Base-by-base conservation (phyloP, 1,139 yeast genomes). In the Candida sojae region DNA sequence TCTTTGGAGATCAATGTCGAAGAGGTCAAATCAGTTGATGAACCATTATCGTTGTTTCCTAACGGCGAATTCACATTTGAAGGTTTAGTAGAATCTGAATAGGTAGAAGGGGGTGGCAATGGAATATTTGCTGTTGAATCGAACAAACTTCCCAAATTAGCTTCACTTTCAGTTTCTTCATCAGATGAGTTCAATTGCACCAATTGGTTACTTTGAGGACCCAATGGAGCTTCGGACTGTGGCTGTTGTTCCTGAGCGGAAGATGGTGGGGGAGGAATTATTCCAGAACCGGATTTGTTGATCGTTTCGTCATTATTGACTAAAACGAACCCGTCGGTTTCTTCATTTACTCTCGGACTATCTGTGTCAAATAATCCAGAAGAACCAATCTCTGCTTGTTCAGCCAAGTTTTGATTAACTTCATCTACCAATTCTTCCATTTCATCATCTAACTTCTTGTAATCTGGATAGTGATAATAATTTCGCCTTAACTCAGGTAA, bases 401-500 rank as follows among this genome's bases (percentile, higher is more conserved):
- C 42, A 38, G 43, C 44, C 37, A 48, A 45, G 13, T 47, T 50
- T 12, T 47, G 42, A 33, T 53, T 39, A 5, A 53, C 52, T 17
- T 50, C 53, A 52, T 53, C 60, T n/a, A 53, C 57, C 23, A 54
- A 53, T 11, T 56, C 59, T 26, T 57, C 57, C 56, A 58, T 53
- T 39, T 58, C 61, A 43, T 56, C 53, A 39, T 61, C 61, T 21
- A 53, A 46, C 13, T 52, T 44, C 23, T 53, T 50, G 42, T 51
- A 59, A 11, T 58, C 61, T 26, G 66, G 61, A 48, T 68, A 67
- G 50, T 70, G 72, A 50, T 71, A 71, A 48, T 59, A 70, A 13
- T 62, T 63, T 29, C 62, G 61, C 48, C 71, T 72, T 28, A 53
- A 39, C 13, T 62, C 67, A 0, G 71, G 67, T 25, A 71, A 59